Base-by-base conservation (phyloP, 2,329 filamentous ascomycete species). In the Penicillium sp. region DNA sequence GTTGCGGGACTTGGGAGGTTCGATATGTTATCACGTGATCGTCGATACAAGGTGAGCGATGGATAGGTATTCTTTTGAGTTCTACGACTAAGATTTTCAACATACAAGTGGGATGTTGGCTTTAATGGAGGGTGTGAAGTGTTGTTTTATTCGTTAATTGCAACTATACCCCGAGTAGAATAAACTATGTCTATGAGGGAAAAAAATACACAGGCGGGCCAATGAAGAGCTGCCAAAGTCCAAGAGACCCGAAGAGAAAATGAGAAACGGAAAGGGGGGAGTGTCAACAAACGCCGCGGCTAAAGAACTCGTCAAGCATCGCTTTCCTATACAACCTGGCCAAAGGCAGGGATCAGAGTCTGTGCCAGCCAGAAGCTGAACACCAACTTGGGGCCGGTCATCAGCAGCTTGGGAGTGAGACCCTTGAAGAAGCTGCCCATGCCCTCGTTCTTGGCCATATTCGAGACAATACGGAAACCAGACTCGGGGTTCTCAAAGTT, bases 291-390 rank as follows among this genome's bases (percentile, higher is more conserved):
- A 58, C 56, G 56, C 56, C 56, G 46, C 37, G 50, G 58, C 59
- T 60, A 54, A 54, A 54, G 46, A 43, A 52, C 42, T 45, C 42
- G 29, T 54, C 47, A 55, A 46, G 40, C 45, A 50, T 54, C 43
- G 51, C 49, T 38, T 46, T 42, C 62, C 58, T 78, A 83, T 69
- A 83, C 73, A 51, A 84, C 69, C 71, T 83, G 82, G 65, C 82
- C 88, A 72, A 97, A 97, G 33, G 90, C 87, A 44, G 93, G 93
- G 68, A 98, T 98, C 65, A 98, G 79, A 27, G 93, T 97, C 79
- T 98, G 93, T 50, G 93, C 93, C 68, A 98, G 83, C 93, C 93
- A 98, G 84, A 98, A 98, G 54, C 91, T 96, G 79, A 98, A 98
- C 56, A 97, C 93, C 53, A 98, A 81, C 82, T 98, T 98, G 56